Conservation (phyloP, 2,329 filamentous ascomycete genomes). For the Colletotrichum sp. region DNA sequence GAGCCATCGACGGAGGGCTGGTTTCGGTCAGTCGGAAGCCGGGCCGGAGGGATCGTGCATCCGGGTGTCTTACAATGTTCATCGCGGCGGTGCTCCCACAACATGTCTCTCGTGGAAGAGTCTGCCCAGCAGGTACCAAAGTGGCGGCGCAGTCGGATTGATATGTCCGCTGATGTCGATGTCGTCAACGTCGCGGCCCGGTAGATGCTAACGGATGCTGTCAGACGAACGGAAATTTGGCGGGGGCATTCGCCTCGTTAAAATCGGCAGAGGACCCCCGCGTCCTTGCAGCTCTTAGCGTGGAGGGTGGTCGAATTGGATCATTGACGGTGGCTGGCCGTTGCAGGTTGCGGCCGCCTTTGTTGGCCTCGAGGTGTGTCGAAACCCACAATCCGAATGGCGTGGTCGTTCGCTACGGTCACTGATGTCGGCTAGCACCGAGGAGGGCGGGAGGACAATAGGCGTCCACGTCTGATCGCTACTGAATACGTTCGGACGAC, state of each 20-base stretch:
- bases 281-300: background rate
- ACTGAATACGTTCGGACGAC: background rate
- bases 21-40: background rate
- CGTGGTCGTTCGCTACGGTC: background rate
- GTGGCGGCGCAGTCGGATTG: background rate
- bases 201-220: background rate
- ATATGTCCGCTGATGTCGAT: background rate
- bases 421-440: background rate
- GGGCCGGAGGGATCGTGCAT: background rate
- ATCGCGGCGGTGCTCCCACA: background rate
- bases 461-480: background rate
- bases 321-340: background rate
- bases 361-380: background rate
- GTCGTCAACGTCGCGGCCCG: background rate
- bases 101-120: background rate
- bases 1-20: slow-evolving; percentile 12
- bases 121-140: background rate
- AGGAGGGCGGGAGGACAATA: background rate
- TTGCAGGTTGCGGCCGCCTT: background rate
- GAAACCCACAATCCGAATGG: background rate
- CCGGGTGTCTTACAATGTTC: background rate
- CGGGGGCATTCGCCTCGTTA: background rate
- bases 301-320: background rate
- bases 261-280: background rate
- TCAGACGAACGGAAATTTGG: background rate